Evolutionary conservation across 2,329 filamentous ascomycete genomes (phyloP).

Genomic region (Saccharata proteae): DNA sequence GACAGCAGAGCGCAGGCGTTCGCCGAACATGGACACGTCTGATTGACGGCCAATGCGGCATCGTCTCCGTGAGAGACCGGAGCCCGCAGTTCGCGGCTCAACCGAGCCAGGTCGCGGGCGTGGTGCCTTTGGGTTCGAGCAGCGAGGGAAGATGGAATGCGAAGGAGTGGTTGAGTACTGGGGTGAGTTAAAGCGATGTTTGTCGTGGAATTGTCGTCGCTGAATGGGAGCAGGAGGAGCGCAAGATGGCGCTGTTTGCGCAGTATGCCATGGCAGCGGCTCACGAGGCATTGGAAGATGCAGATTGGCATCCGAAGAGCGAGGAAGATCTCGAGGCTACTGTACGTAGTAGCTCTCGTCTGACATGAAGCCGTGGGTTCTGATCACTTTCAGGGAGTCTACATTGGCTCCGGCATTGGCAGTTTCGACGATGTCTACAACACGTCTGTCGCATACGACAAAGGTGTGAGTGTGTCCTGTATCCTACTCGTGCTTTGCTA

Average conservation of each 20-base stretch:
- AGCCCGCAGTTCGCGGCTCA: slow-evolving; percentile 56
- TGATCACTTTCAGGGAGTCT: slow-evolving; percentile 53
- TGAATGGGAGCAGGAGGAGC: slow-evolving; percentile 48
- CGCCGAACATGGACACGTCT: slow-evolving; percentile 71
- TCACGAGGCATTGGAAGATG: slow-evolving; percentile 74
- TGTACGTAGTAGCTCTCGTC: slow-evolving; percentile 25
- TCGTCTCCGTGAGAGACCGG: slow-evolving; percentile 57
- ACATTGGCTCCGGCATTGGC: slow-evolving; percentile 88
- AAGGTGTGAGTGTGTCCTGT: slow-evolving; percentile 46
- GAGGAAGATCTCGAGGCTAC: slow-evolving; percentile 60
- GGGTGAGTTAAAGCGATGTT: slow-evolving; percentile 15
- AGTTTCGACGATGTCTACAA: slow-evolving; percentile 85
- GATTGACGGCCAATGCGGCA: slow-evolving; percentile 65
- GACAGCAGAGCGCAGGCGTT: slow-evolving; percentile 38
- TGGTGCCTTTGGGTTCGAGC: slow-evolving; percentile 52
- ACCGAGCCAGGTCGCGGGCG: slow-evolving; percentile 73
- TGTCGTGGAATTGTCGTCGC: neutral
- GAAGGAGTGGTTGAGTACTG: slow-evolving; percentile 32
- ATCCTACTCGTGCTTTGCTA: neutral
- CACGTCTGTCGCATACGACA: slow-evolving; percentile 64
- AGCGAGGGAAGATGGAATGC: slow-evolving; percentile 34
- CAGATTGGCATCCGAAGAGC: slow-evolving; percentile 56
- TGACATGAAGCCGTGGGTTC: neutral
- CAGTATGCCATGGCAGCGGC: slow-evolving; percentile 85
- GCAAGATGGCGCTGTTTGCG: slow-evolving; percentile 81